These are phyloP conservation scores for Aspergillus sergii DNA, from an alignment of 2,329 filamentous ascomycete species.

Conservation along the genomic window DNA sequence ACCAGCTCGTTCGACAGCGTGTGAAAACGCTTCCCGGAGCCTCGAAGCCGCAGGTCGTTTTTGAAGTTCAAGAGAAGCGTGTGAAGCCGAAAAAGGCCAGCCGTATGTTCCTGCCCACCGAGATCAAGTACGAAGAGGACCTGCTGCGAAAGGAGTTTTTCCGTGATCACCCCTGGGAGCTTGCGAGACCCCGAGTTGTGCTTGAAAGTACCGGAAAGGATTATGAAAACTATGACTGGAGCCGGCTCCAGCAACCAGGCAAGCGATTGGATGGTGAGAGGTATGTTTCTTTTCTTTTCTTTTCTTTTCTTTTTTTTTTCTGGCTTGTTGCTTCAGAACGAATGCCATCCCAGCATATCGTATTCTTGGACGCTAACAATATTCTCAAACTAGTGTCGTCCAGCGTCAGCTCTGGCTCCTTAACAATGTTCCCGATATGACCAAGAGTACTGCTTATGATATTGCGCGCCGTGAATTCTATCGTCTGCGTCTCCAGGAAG, in stretches of 20 bases:
- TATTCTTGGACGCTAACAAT: constrained; percentile 13
- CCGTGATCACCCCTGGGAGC: constrained; percentile 94
- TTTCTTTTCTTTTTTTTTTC: too few relatives aligned
- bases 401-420: constrained; percentile 90
- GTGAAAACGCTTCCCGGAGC: constrained; percentile 33
- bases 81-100: constrained; percentile 66
- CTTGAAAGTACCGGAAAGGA: constrained; percentile 87
- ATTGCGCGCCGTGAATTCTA: constrained; percentile 89
- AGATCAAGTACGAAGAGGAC: constrained; percentile 82
- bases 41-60: constrained; percentile 37
- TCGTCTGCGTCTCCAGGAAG: constrained; percentile 74
- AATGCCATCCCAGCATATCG: neutral
- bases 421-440: constrained; percentile 61
- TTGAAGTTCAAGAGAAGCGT: constrained; percentile 38
- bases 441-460: constrained; percentile 76
- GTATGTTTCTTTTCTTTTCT: constrained; percentile 57
- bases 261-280: constrained; percentile 82
- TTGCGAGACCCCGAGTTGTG: constrained; percentile 83
- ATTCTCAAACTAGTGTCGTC: constrained; percentile 67
- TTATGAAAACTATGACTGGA: constrained; percentile 76
- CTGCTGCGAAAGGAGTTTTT: constrained; percentile 79
- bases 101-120: constrained; percentile 77
- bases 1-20: constrained; percentile 45
- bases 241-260: constrained; percentile 71
- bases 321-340: neutral